These are phyloP conservation scores for Taiozyma onychis DNA, from an alignment of 1,139 yeast species.

Conservation along the genomic window DNA sequence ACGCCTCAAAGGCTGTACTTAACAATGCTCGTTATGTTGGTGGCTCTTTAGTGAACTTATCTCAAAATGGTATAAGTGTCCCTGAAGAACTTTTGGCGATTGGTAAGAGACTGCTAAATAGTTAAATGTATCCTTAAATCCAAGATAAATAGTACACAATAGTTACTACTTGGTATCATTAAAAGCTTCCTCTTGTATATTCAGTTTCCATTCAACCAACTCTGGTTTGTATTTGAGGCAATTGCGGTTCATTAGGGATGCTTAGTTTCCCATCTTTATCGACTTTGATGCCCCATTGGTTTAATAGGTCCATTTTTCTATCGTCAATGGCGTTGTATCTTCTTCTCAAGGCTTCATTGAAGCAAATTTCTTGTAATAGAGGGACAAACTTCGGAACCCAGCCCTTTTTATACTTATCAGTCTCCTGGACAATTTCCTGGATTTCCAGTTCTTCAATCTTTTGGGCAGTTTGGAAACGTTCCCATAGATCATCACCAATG, in stretches of 20 bases:
- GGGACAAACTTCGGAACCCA: slow-evolving; percentile 79
- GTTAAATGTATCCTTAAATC: background rate
- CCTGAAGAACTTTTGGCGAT: background rate
- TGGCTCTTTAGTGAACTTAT: slow-evolving; percentile 12
- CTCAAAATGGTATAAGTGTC: background rate
- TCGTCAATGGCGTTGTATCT: slow-evolving; percentile 62
- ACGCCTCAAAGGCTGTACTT: slow-evolving; percentile 14
- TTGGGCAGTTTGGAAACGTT: slow-evolving; percentile 71
- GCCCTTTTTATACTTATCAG: slow-evolving; percentile 65
- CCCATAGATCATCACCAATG: slow-evolving; percentile 83
- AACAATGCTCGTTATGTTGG: slow-evolving; percentile 17
- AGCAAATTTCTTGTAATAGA: slow-evolving; percentile 82
- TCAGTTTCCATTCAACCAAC: background rate
- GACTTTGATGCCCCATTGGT: slow-evolving; percentile 43
- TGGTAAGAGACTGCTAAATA: background rate
- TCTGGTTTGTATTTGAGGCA: background rate
- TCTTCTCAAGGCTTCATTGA: slow-evolving; percentile 85
- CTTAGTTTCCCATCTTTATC: slow-evolving; percentile 27
- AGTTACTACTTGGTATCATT: background rate
- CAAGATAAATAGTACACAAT: background rate
- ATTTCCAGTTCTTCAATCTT: slow-evolving; percentile 74
- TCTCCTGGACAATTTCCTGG: slow-evolving; percentile 71
- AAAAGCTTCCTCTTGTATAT: background rate
- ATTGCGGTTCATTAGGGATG: slow-evolving; percentile 11
- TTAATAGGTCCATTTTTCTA: slow-evolving; percentile 42